Percentiles rank a stretch among this genome's conserved stretches.
phyloP scores from a whole-genome alignment of 1,284 basidiomycete species.

The Leucoagaricus sp. region DNA sequence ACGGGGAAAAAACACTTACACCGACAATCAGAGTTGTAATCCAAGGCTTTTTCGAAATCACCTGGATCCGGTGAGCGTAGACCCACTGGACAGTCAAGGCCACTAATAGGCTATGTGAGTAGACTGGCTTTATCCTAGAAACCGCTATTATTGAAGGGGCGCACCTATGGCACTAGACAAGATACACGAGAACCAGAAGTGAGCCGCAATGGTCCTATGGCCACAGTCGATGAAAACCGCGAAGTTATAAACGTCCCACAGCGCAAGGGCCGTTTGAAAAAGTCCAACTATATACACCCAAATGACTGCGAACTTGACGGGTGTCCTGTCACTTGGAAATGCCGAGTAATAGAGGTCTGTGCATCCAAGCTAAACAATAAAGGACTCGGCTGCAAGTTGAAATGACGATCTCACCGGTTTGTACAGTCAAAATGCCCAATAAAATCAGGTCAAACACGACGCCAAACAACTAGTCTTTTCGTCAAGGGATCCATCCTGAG shows the following conservation, averaged over 20 bases:
- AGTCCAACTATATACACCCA: neutral
- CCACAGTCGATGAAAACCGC: no score
- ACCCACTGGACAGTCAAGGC: neutral
- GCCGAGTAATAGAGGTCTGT: neutral
- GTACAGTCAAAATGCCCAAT: no score
- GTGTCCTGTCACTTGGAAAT: neutral
- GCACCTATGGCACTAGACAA: neutral
- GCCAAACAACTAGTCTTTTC: no score
- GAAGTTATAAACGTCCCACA: neutral
- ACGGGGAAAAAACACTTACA: no score
- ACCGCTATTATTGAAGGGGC: neutral
- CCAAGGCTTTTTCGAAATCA: neutral
- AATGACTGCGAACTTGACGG: neutral
- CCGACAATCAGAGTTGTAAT: neutral
- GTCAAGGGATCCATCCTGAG: no score
- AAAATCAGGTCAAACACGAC: no score
- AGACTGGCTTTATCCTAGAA: no score
- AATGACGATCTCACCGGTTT: no score
- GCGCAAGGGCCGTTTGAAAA: neutral
- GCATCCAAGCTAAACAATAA: no score
- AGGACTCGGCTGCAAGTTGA: no score
- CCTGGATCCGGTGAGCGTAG: neutral
- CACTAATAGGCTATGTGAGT: neutral
- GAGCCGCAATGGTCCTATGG: neutral
- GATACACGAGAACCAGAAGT: neutral